These are phyloP conservation scores for Hirschfeldia incana DNA, from an alignment of 345 rosid genomes.

Conservation along the genomic window DNA sequence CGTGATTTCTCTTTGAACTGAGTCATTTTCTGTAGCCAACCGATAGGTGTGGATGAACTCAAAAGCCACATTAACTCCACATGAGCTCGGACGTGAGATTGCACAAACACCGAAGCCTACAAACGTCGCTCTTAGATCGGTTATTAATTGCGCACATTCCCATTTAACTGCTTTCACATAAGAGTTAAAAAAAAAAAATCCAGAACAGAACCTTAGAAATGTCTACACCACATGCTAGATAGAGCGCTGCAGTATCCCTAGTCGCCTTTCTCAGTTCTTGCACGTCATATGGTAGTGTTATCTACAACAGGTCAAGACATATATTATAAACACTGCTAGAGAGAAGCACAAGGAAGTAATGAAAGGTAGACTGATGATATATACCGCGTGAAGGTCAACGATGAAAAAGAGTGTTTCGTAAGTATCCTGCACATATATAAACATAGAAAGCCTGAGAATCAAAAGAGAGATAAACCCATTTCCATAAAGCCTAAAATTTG, in stretches of 20 bases:
- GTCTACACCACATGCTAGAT: conserved; percentile 90
- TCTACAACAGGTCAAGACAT: conserved; percentile 43
- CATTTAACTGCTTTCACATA: neutral
- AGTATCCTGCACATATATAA: conserved; percentile 56
- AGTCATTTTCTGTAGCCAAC: conserved; percentile 87
- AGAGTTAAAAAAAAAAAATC: neutral
- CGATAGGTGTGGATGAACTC: conserved; percentile 80
- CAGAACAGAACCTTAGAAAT: conserved; percentile 58
- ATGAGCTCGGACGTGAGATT: conserved; percentile 85
- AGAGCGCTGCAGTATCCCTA: conserved; percentile 84
- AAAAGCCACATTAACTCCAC: conserved; percentile 81
- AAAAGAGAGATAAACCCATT: neutral
- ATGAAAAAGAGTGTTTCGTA: conserved; percentile 85
- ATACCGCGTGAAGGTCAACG: conserved; percentile 90
- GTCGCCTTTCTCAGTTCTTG: conserved; percentile 68
- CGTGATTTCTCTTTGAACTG: conserved; percentile 95
- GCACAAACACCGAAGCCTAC: conserved; percentile 92
- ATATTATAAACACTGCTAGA: neutral
- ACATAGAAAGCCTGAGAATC: neutral
- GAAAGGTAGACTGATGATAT: conserved; percentile 13
- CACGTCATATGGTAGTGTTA: conserved; percentile 73
- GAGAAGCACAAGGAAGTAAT: neutral
- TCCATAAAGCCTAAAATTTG: neutral
- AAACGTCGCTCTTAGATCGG: conserved; percentile 12
- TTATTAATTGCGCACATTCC: neutral